Percentiles rank a stretch among this genome's conserved stretches.
Evolutionary conservation across 192 early-diverging fungal genomes (phyloP).

Genomic region (Anaeromyces robustus): DNA sequence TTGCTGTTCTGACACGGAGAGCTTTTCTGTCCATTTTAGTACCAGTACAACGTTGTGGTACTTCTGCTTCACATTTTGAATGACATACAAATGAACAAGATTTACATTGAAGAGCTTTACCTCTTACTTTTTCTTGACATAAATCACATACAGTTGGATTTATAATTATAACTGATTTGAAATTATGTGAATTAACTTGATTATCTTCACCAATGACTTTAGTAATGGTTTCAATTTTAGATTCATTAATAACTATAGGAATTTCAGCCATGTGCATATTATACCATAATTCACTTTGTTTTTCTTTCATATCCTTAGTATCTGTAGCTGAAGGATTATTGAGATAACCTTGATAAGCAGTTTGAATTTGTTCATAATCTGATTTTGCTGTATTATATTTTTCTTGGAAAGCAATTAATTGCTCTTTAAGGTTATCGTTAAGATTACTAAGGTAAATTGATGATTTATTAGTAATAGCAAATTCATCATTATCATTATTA

Average conservation of each 20-base stretch:
- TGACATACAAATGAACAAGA: background rate
- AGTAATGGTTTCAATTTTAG: background rate
- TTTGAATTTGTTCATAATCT: background rate
- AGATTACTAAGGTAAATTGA: background rate
- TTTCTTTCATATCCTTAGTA: background rate
- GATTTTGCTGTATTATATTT: background rate
- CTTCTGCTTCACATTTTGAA: background rate
- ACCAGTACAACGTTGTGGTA: background rate
- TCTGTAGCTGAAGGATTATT: background rate
- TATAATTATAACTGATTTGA: background rate
- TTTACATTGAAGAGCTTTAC: background rate
- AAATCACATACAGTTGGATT: background rate
- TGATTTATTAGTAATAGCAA: background rate
- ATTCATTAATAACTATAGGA: background rate
- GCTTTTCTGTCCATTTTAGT: background rate
- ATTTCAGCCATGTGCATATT: background rate
- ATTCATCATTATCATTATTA: background rate
- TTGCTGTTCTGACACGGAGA: background rate
- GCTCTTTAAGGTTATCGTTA: background rate
- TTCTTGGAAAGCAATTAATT: background rate
- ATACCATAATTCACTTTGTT: background rate
- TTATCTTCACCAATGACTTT: background rate
- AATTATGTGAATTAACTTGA: background rate
- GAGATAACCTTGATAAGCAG: background rate
- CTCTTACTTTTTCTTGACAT: background rate